Base-by-base conservation (phyloP, 2,329 filamentous ascomycete genomes). In the Aureobasidium mangrovei region DNA sequence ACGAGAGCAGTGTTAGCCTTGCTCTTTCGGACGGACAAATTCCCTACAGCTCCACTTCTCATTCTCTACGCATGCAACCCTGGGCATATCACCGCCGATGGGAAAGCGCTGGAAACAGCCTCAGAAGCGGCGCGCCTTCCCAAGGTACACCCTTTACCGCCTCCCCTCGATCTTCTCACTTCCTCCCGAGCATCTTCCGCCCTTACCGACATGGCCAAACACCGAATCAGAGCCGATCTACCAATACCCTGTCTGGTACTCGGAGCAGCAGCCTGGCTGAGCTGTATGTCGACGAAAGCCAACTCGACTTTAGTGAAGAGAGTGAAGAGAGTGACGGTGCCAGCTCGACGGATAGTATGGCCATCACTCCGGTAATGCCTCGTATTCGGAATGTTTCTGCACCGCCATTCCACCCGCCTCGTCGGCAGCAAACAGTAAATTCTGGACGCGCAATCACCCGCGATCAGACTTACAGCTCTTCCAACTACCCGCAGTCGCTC, bases 121-220 rank as follows among this genome's bases (percentile, higher is more conserved):
- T 52, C 38, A 49, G 39, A 36, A 52, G 39, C 29, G 8, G 28
- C 24, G 28, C 40, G 4, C 38, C 40, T 7, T 43, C 47, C 4
- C 48, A 52, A 36, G 47, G 29, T 27, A 43, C 48, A 9, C 38
- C 48, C 12, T 28, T 18, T 9, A 43, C n/a, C 28, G 26, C 27
- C 26, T 58, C 58, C 33, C 56, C 56, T 0, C 46, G 45, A 29
- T 66, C 66, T 58, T 66, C 61, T 28, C 64, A 64, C 57, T 65
- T 68, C 58, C 56, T 67, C 5, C 66, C 64, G 4, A 61, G 58
- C 32, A 68, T 69, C 32, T 69, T 69, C 58, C 62, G 66, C 7
- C 62, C 66, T 3, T 60, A 64, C 9, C 67, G 59, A 26, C 60
- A 9, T 57, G 59, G n/a, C 55, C 60, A 36, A 53, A 58, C 29